phyloP scores from a whole-genome alignment of 176 grass and related monocot species.

The Rhynchospora tenuis region DNA sequence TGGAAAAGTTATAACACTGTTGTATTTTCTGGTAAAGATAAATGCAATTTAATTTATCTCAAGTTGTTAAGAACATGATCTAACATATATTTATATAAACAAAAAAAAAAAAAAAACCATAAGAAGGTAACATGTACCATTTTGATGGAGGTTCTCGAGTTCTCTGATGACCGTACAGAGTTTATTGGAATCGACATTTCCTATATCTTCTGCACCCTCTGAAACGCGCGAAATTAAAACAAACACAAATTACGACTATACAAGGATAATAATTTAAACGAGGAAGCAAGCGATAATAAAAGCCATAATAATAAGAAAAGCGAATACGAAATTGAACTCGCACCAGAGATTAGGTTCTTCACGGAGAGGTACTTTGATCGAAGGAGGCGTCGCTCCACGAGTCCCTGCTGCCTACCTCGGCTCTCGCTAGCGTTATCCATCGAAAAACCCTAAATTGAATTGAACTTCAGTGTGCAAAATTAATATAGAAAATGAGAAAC shows the following conservation, averaged over 20 bases:
- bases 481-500: constrained; percentile 6
- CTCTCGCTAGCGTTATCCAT: constrained; percentile 15
- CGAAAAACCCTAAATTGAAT: neutral
- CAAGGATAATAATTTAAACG: neutral
- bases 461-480: neutral
- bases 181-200: neutral
- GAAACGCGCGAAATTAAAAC: neutral
- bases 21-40: neutral
- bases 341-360: constrained; percentile 24
- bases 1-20: neutral
- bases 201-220: constrained; percentile 12
- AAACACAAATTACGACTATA: neutral
- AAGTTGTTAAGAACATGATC: neutral
- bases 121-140: constrained; percentile 17
- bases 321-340: constrained; percentile 1
- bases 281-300: neutral
- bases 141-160: constrained; percentile 26
- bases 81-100: neutral
- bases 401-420: neutral
- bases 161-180: constrained; percentile 13
- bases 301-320: neutral
- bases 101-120: neutral
- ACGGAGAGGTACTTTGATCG: constrained; percentile 24
- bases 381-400: constrained; percentile 5
- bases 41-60: neutral